These are phyloP conservation scores for Malus sylvestris DNA, from an alignment of 306 rosid species.

Conservation along the genomic window DNA sequence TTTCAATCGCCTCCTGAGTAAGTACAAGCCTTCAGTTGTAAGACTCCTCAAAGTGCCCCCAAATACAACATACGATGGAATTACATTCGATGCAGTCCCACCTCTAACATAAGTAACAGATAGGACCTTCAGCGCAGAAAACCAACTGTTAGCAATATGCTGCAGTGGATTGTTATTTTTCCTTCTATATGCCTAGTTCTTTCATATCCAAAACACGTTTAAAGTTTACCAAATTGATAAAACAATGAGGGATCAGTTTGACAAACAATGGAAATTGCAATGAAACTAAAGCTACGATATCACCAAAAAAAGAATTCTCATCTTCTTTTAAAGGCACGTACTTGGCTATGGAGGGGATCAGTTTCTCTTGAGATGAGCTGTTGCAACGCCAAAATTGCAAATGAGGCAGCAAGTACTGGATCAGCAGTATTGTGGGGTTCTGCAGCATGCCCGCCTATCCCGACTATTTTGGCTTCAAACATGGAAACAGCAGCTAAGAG, in stretches of 20 bases:
- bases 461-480: constrained; percentile 48
- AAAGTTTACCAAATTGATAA: neutral
- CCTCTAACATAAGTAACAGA: constrained; percentile 56
- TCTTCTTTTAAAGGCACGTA: neutral
- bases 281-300: neutral
- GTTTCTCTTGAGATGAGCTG: constrained; percentile 66
- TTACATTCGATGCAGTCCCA: constrained; percentile 42
- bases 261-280: neutral
- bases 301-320: neutral
- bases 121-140: constrained; percentile 37
- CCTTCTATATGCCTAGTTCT: neutral
- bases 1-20: constrained; percentile 45
- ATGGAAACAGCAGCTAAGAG: constrained; percentile 45
- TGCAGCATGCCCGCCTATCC: constrained; percentile 65
- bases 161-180: neutral
- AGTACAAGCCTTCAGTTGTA: constrained; percentile 54
- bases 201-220: neutral
- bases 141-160: neutral
- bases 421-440: constrained; percentile 40
- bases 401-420: constrained; percentile 60
- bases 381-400: constrained; percentile 59
- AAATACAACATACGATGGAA: constrained; percentile 48
- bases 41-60: constrained; percentile 69
- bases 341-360: constrained; percentile 60
- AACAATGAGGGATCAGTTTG: neutral